Evolutionary conservation across 768 basidiomycete species (phyloP), one percentile per base, ranked within the genome.

Genomic region (Dioszegia aurantiaca): DNA sequence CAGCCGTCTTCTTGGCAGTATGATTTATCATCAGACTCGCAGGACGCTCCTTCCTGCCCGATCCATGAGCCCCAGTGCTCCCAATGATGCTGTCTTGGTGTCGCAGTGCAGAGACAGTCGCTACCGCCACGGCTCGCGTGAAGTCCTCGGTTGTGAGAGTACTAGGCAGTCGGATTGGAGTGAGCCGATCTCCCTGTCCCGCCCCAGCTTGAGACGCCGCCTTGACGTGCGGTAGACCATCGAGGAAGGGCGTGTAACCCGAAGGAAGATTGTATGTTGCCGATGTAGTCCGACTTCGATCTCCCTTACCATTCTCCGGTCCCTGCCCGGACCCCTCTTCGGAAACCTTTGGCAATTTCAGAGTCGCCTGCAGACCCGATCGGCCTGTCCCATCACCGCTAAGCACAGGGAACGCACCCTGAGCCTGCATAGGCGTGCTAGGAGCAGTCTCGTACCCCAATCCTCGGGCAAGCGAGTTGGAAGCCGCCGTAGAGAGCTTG

Each of bases 61-160:
- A 55, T 55, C 42, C 48, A 24, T 37, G 55, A 51, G 5, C 55
- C 41, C 33, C 33, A 33, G n/a, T n/a, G n/a, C 28, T 31, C 4
- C 74, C 89, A 87, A 68, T 59, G 60, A 73, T 58, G 3, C 58
- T 56, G 6, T 68, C 72, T 28, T 77, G 70, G 44, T 92, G 89
- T 48, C 89, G 81, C 58, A 97, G 77, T 0, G 93, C 92, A 61
- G 86, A 89, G 19, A 93, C 92, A 2, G 93, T 95, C 8, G 91
- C 91, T 14, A 89, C 90, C 11, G 93, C 90, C 9, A 97, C 90
- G 11, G 91, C 93, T 5, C 90, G 82, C 10, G 91, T 90, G 67
- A 95, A 90, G 62, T 94, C 92, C 60, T 97, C 91, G 10, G 85
- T 82, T 0, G 86, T 86, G 79, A 93, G 78, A 27, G 81, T 82